Evolutionary conservation across 768 basidiomycete genomes (phyloP).

Genomic region (Mycena galopus): DNA sequence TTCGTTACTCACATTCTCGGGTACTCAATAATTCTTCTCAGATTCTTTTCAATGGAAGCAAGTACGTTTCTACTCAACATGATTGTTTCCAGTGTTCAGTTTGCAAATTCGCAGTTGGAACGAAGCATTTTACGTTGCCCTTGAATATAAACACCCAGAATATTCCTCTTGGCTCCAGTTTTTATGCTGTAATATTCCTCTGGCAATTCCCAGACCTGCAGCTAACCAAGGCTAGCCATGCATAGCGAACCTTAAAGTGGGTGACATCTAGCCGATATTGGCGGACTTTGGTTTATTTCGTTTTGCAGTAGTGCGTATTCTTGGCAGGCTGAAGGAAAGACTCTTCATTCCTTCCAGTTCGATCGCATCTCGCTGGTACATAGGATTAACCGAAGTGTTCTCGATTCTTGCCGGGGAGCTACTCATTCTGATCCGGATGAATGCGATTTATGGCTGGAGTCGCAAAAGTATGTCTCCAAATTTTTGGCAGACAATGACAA

Average conservation of each 20-base stretch:
- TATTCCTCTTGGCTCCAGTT: background rate
- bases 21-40: background rate
- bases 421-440: conserved; percentile 16
- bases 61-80: background rate
- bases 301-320: conserved; percentile 9
- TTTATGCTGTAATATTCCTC: background rate
- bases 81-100: background rate
- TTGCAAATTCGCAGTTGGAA: conserved; percentile 9
- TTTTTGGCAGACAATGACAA: background rate
- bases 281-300: background rate
- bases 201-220: background rate
- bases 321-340: too few relatives aligned
- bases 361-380: conserved; percentile 8
- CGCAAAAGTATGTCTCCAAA: background rate
- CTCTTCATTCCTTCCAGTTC: background rate
- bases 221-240: background rate
- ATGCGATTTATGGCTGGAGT: conserved; percentile 30
- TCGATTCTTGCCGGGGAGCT: conserved; percentile 20
- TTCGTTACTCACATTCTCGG: background rate
- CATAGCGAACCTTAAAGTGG: conserved; percentile 16
- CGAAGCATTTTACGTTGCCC: conserved; percentile 15
- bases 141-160: background rate
- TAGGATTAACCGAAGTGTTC: conserved; percentile 16
- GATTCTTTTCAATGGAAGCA: conserved; percentile 26
- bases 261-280: background rate